Conservation (phyloP, 148 eudicot genomes). For the Tetragonia tetragonoides region DNA sequence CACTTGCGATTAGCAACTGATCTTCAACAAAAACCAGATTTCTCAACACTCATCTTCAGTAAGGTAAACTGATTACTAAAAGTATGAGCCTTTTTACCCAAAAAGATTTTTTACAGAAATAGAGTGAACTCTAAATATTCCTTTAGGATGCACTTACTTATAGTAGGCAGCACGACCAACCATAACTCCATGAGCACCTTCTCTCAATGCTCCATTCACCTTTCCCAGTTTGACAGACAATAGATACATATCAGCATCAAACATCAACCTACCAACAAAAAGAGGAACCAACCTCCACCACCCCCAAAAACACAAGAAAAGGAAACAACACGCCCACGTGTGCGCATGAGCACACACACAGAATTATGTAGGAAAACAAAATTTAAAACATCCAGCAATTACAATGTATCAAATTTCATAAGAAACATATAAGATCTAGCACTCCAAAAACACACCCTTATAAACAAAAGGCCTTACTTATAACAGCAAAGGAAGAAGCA, state of each 20-base stretch:
- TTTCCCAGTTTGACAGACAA: constrained; percentile 27
- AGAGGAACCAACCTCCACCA: background rate
- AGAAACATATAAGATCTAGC: too few species aligned
- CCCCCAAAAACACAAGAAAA: background rate
- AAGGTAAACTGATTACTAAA: background rate
- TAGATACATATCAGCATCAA: constrained; percentile 1
- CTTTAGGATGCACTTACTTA: constrained; percentile 44
- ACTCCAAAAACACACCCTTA: too few species aligned
- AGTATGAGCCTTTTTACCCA: background rate
- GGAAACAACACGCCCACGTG: background rate
- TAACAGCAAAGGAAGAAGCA: background rate
- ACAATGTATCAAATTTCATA: too few species aligned
- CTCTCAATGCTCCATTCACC: constrained; percentile 79
- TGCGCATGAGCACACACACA: too few species aligned
- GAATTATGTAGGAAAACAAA: background rate
- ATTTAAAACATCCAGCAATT: too few species aligned
- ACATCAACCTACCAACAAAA: background rate
- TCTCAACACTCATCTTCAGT: background rate
- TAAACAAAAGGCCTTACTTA: too few species aligned
- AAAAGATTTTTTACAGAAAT: background rate
- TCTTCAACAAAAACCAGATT: background rate
- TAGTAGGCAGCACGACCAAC: constrained; percentile 88
- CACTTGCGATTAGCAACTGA: background rate
- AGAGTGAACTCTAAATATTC: background rate
- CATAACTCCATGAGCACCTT: constrained; percentile 98